Percentiles rank a stretch among this genome's conserved stretches.
phyloP scores from a whole-genome alignment of 2,329 filamentous ascomycete species.

The Arthrobotrys sphaeroides region DNA sequence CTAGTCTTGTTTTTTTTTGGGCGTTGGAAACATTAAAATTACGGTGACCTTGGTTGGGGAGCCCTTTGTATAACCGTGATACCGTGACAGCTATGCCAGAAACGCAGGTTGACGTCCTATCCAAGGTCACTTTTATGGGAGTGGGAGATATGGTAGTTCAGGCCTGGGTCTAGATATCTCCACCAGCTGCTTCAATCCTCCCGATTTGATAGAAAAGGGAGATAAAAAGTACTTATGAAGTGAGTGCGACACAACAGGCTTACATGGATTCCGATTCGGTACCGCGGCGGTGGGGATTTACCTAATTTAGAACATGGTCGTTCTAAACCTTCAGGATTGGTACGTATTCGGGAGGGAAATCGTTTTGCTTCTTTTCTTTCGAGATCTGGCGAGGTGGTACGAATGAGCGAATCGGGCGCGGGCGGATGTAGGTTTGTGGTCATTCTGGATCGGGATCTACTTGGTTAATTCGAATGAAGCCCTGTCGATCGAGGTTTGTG shows the following conservation, averaged over 20 bases:
- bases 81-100: not conserved
- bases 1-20: too few species aligned
- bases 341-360: too few species aligned
- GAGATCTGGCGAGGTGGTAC: not conserved
- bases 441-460: not conserved
- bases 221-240: not conserved
- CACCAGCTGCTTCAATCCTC: not conserved
- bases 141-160: too few species aligned
- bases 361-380: too few species aligned
- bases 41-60: not conserved
- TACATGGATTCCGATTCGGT: constrained; percentile 4
- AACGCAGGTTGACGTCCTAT: not conserved
- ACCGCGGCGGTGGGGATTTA: constrained; percentile 6
- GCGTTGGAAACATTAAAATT: constrained; percentile 26
- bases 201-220: not conserved
- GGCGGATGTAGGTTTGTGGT: not conserved
- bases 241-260: not conserved
- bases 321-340: too few species aligned
- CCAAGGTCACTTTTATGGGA: too few species aligned
- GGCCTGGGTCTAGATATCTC: not conserved
- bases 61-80: constrained; percentile 15
- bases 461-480: not conserved
- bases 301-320: not conserved
- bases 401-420: not conserved
- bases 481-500: not conserved